phyloP scores from a whole-genome alignment of 306 rosid species.

The Cucurbita pepo region DNA sequence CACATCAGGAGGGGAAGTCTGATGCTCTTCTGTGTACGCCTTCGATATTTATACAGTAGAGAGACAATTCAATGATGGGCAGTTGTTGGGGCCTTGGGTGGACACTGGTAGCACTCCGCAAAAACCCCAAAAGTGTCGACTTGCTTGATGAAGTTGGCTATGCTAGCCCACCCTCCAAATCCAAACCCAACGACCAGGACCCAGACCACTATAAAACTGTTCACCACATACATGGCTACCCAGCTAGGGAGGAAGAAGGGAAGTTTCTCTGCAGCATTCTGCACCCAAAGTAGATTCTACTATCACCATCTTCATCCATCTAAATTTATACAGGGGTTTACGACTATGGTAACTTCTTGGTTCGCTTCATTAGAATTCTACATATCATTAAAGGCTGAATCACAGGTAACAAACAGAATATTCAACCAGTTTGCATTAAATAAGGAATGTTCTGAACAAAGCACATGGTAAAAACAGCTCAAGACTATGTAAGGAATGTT shows the following conservation, averaged over 20 bases:
- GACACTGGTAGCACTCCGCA: constrained; percentile 87
- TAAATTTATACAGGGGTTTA: not conserved
- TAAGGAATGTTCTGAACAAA: not conserved
- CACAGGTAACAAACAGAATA: not conserved
- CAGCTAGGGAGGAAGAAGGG: constrained; percentile 56
- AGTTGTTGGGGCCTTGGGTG: constrained; percentile 8
- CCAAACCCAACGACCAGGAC: constrained; percentile 67
- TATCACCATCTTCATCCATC: not conserved
- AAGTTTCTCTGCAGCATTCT: constrained; percentile 87
- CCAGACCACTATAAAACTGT: constrained; percentile 68
- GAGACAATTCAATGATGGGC: constrained; percentile 31
- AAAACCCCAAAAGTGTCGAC: constrained; percentile 74
- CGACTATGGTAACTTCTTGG: not conserved
- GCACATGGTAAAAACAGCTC: not conserved
- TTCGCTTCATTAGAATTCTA: no score
- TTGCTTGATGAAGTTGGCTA: constrained; percentile 74
- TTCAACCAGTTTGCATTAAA: not conserved
- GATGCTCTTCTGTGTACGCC: constrained; percentile 15
- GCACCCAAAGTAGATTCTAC: not conserved
- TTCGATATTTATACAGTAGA: not conserved
- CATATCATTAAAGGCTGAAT: not conserved
- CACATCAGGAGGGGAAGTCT: not conserved
- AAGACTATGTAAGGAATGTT: not conserved
- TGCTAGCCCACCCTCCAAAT: constrained; percentile 96
- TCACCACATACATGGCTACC: constrained; percentile 50